Conservation (phyloP, 345 rosid species). For the Brassica cretica region DNA sequence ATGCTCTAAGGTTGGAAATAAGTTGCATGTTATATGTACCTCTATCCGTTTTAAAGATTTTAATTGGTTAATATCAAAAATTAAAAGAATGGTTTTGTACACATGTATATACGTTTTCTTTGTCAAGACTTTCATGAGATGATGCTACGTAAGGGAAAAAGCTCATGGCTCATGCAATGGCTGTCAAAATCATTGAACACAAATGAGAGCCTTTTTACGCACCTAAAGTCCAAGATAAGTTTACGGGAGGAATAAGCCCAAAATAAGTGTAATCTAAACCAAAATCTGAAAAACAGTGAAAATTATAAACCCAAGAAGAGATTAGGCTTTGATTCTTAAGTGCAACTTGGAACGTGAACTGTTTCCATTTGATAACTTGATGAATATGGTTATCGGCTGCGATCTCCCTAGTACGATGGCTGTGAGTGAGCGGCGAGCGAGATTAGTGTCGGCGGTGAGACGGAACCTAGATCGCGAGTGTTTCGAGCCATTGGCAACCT, state of each 20-base stretch:
- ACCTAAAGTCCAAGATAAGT: not conserved
- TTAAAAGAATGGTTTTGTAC: not conserved
- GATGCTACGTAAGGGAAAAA: not conserved
- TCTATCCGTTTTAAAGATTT: not conserved
- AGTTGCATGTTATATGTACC: not conserved
- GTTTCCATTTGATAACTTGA: conserved; percentile 42
- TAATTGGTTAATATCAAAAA: no score
- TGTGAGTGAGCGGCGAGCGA: conserved; percentile 30
- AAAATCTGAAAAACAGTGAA: not conserved
- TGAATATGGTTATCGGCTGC: conserved; percentile 38
- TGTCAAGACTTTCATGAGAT: not conserved
- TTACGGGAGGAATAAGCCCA: not conserved
- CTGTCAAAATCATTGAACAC: not conserved
- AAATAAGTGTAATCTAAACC: not conserved
- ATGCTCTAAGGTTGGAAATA: not conserved
- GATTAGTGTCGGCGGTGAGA: conserved; percentile 39
- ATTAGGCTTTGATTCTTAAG: not conserved
- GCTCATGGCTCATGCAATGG: not conserved
- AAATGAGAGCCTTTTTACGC: not conserved
- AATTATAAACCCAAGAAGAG: not conserved
- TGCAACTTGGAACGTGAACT: conserved; percentile 51
- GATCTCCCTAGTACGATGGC: not conserved
- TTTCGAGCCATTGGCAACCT: conserved; percentile 49
- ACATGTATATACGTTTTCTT: not conserved
- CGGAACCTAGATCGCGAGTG: conserved; percentile 43